Evolutionary conservation across 177 flowering plant genomes (phyloP), one percentile per base, ranked within the genome.

Genomic region (Tripterygium wilfordii): DNA sequence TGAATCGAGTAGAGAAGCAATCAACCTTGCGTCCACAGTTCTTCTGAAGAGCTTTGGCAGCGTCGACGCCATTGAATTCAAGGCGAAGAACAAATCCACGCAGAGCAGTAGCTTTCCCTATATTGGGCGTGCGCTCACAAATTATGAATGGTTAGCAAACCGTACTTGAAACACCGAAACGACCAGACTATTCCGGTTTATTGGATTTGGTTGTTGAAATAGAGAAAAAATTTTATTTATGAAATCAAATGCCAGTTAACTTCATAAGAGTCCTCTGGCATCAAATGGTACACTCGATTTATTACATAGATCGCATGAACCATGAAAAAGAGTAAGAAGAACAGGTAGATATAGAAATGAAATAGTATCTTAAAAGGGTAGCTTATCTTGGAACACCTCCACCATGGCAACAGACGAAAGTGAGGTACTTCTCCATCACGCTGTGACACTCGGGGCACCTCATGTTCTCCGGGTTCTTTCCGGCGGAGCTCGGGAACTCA

Each of bases 331-430:
- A n/a, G n/a, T n/a, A n/a, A n/a, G n/a, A n/a, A n/a, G n/a, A n/a
- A n/a, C n/a, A n/a, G n/a, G n/a, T n/a, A n/a, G n/a, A n/a, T n/a
- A n/a, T n/a, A n/a, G n/a, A n/a, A n/a, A n/a, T n/a, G n/a, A n/a
- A n/a, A n/a, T n/a, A n/a, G n/a, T n/a, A n/a, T n/a, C n/a, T n/a
- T n/a, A 12, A 21, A 22, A 21, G 16, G 15, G 27, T 16, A 19
- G 4, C 21, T 1, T 2, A 26, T 0, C 8, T 35, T 3, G 15
- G 16, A 42, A 19, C 41, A 16, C 24, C 18, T 0, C 61, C 60
- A 19, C 68, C 75, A 33, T 75, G 79, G 56, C 76, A 75, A 57
- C 79, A 75, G 18, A 41, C 15, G 63, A 71, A 75, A 13, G 71
- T 51, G 27, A 41, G 19, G 41, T 41, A 41, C 49, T 56, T 62